A percentile compares a stretch with the other conserved stretches of the same genome.
phyloP scores from a whole-genome alignment of 2,329 filamentous ascomycete species.

The Fusarium sp. region DNA sequence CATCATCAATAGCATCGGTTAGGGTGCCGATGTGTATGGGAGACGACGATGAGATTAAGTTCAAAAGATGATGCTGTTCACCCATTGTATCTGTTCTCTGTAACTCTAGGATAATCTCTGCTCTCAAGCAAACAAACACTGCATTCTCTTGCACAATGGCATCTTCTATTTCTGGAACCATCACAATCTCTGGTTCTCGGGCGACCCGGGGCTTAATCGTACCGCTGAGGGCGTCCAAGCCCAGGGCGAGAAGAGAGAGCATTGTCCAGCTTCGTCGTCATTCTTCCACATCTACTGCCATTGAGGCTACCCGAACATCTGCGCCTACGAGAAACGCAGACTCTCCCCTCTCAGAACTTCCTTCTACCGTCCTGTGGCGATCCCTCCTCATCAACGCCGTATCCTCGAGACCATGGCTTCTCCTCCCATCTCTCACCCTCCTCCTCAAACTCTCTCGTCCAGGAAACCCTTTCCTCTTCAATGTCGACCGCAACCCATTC shows the following conservation, averaged over 20 bases:
- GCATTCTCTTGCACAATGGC: constrained; percentile 12
- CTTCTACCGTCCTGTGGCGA: constrained; percentile 50
- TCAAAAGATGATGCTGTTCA: constrained; percentile 14
- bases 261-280: constrained; percentile 4
- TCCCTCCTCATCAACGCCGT: constrained; percentile 57
- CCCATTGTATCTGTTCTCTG: background rate
- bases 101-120: background rate
- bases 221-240: background rate
- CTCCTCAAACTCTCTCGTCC: constrained; percentile 49
- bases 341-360: constrained; percentile 44
- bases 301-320: constrained; percentile 23
- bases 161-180: constrained; percentile 16
- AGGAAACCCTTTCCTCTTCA: constrained; percentile 50
- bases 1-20: constrained; percentile 21
- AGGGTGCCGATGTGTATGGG: constrained; percentile 19
- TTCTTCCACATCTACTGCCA: constrained; percentile 8
- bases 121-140: background rate
- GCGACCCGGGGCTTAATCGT: constrained; percentile 21
- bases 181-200: constrained; percentile 19
- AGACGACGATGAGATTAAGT: constrained; percentile 6
- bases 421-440: constrained; percentile 51
- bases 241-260: constrained; percentile 8
- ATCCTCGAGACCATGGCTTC: constrained; percentile 56
- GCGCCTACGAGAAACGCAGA: constrained; percentile 7
- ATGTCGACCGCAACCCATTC: constrained; percentile 61